Evolutionary conservation across 1,284 basidiomycete genomes (phyloP).

Genomic region (Ustilago lituana): DNA sequence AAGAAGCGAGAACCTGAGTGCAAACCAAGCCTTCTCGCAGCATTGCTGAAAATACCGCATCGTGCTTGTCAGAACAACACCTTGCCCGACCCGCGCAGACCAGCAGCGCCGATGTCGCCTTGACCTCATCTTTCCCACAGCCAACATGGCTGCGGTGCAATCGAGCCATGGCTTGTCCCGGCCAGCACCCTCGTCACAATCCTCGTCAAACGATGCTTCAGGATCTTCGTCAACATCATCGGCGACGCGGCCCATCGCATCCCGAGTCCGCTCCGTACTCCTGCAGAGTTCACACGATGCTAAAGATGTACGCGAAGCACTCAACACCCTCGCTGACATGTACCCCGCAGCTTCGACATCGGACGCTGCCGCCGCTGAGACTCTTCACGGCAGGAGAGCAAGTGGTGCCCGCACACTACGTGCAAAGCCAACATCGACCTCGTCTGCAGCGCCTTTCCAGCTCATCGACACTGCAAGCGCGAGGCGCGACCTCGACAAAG

Average conservation of each 20-base stretch:
- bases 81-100: too few relatives aligned
- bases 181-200: conserved; percentile 9
- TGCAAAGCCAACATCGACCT: neutral
- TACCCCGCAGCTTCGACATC: conserved; percentile 18
- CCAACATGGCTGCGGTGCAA: conserved; percentile 15
- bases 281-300: conserved; percentile 23
- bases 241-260: conserved; percentile 20
- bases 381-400: too few relatives aligned
- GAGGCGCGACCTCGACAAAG: conserved; percentile 79
- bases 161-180: neutral
- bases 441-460: neutral
- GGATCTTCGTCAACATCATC: conserved; percentile 6
- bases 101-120: conserved; percentile 4
- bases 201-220: conserved; percentile 1
- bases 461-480: conserved; percentile 71
- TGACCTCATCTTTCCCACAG: conserved; percentile 1
- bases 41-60: too few relatives aligned
- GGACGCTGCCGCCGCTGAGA: neutral
- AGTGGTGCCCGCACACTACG: too few relatives aligned
- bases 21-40: too few relatives aligned
- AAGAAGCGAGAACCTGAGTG: too few relatives aligned
- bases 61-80: neutral
- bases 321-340: conserved; percentile 36
- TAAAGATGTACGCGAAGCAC: conserved; percentile 12
- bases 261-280: conserved; percentile 34